Evolutionary conservation across 768 basidiomycete species (phyloP).

Genomic region (Phylloporus sp.): DNA sequence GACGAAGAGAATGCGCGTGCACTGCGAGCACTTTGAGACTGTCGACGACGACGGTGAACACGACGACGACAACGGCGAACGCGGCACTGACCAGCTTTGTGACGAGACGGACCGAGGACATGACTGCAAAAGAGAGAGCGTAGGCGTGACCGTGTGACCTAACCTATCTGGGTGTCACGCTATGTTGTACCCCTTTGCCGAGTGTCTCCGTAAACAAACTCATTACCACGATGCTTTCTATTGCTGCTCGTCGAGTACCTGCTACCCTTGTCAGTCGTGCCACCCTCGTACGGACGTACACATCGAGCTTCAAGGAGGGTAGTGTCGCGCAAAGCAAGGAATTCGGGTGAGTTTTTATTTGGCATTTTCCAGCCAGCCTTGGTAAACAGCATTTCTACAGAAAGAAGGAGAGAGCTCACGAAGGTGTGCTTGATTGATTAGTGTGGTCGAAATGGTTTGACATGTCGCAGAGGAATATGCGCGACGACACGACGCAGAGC

Average conservation of each 20-base stretch:
- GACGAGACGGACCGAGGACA: slow-evolving; percentile 55
- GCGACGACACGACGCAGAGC: slow-evolving; percentile 51
- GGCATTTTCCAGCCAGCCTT: neutral
- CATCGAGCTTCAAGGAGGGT: slow-evolving; percentile 45
- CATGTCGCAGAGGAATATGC: slow-evolving; percentile 54
- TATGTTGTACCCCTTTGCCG: neutral
- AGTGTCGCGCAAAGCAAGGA: slow-evolving; percentile 57
- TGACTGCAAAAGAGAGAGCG: slow-evolving; percentile 42
- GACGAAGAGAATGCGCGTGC: slow-evolving; percentile 59
- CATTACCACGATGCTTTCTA: slow-evolving; percentile 19
- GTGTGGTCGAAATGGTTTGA: neutral
- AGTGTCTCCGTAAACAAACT: neutral
- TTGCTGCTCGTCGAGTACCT: slow-evolving; percentile 37
- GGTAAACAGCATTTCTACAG: slow-evolving; percentile 32
- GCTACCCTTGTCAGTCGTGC: slow-evolving; percentile 33
- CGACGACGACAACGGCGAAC: slow-evolving; percentile 1
- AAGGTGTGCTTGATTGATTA: slow-evolving; percentile 36
- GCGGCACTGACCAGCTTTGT: slow-evolving; percentile 42
- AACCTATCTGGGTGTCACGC: slow-evolving; percentile 23
- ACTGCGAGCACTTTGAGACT: slow-evolving; percentile 44
- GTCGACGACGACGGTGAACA: slow-evolving; percentile 9
- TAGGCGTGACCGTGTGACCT: slow-evolving; percentile 36
- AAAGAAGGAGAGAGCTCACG: slow-evolving; percentile 70
- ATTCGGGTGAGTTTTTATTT: slow-evolving; percentile 46
- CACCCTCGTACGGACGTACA: slow-evolving; percentile 30